phyloP scores from a whole-genome alignment of 1,139 yeast species.

The Zhuliangozyma blackwelliae region DNA sequence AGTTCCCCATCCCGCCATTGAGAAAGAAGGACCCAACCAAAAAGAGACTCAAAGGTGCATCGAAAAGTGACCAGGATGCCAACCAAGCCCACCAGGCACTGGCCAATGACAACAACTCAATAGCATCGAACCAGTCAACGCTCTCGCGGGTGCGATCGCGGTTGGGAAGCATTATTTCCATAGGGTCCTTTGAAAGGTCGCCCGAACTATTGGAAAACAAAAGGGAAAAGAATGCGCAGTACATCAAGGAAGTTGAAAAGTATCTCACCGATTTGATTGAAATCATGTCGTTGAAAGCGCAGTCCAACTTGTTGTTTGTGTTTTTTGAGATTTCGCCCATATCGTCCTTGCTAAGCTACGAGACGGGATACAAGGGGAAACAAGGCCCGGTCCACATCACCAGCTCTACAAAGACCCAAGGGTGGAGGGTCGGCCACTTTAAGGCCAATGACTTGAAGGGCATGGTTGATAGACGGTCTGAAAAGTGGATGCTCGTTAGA shows the following conservation, averaged over 20 bases:
- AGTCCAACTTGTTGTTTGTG: slow-evolving; percentile 75
- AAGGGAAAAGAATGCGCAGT: slow-evolving; percentile 31
- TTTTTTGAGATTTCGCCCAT: slow-evolving; percentile 89
- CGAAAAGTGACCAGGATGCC: no score
- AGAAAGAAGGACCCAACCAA: slow-evolving; percentile 10
- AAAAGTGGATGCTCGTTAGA: slow-evolving; percentile 87
- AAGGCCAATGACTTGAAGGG: slow-evolving; percentile 73
- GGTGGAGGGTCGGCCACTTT: slow-evolving; percentile 94
- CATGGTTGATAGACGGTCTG: slow-evolving; percentile 85
- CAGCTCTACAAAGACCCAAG: slow-evolving; percentile 81
- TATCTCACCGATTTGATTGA: slow-evolving; percentile 63
- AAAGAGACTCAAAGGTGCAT: neutral
- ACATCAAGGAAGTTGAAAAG: slow-evolving; percentile 44
- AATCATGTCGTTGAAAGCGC: slow-evolving; percentile 66
- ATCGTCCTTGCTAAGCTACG: slow-evolving; percentile 78
- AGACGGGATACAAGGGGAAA: slow-evolving; percentile 77
- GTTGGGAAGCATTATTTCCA: slow-evolving; percentile 24
- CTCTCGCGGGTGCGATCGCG: slow-evolving; percentile 29
- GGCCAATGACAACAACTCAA: slow-evolving; percentile 5
- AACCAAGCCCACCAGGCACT: neutral
- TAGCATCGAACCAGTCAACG: slow-evolving; percentile 4
- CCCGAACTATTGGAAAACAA: slow-evolving; percentile 28
- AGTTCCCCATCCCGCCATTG: slow-evolving; percentile 29
- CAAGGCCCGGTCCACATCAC: slow-evolving; percentile 82
- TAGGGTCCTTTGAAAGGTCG: slow-evolving; percentile 22